Evolutionary conservation across 495 filamentous ascomycete species (phyloP), one percentile per base, ranked within the genome.

Genomic region (Penicillium cosmopolitanum): DNA sequence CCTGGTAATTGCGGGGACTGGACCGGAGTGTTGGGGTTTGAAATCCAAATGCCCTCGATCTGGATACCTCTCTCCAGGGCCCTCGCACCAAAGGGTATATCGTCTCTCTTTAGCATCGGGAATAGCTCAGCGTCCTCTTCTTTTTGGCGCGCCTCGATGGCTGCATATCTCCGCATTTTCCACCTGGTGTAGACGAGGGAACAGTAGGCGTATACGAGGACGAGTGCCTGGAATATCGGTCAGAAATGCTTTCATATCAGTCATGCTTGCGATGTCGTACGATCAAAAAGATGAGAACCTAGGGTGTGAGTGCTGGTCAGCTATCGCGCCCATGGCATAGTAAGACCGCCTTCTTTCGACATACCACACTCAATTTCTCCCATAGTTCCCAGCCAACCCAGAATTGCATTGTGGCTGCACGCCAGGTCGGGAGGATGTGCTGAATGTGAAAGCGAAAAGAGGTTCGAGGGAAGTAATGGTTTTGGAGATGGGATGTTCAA

Each of bases 301-400:
- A 21, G 21, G 3, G n/a, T n/a, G 50, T 51, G 7, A 57, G 6
- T 35, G 1, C 8, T 18, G 18, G 31, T 18, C 28, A 50, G 50
- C 16, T 19, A 56, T 12, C 10, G 4, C 0, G 1, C 18, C 15
- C 21, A 19, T 9, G 15, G 5, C 2, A 21, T 21, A 21, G 19
- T 21, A 33, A 15, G 16, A 28, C 11, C 38, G 15, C 31, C 34
- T 16, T 4, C 23, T 82, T 91, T 10, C 3, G 6, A 48, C 18
- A 76, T 79, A 97, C 94, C 76, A 97, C 87, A 60, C 84, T 87
- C 85, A 97, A 83, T 81, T 96, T 89, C 82, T 96, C 85, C 94
- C 94, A 98, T 66, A 95, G 74, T 61, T 82, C 70, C 93, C 93
- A 97, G 38, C 75, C 80, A 40, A 77, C 66, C 78, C 94, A 97